Evolutionary conservation across 106 monocot genomes (phyloP).

Genomic region (Dioscorea dumetorum): DNA sequence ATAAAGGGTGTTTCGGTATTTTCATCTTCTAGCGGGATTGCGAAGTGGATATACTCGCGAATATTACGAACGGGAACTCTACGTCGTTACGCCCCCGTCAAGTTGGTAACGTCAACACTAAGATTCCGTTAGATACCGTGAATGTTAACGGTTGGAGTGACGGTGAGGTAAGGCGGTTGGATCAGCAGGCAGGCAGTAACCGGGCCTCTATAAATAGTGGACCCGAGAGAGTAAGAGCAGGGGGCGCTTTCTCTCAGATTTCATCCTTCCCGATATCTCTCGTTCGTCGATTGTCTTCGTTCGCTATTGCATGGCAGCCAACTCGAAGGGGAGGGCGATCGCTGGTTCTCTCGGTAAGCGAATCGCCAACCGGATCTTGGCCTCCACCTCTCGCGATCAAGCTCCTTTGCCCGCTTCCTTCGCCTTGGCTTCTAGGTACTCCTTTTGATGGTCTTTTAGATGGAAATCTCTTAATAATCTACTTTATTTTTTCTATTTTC

Average conservation of each 20-base stretch:
- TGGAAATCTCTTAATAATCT: background rate
- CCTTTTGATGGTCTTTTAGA: background rate
- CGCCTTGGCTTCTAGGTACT: background rate
- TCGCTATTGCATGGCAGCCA: slow-evolving; percentile 1
- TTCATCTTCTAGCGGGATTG: too few relatives aligned
- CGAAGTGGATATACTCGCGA: too few relatives aligned
- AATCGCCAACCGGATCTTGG: slow-evolving; percentile 1
- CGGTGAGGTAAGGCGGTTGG: background rate
- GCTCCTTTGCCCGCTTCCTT: background rate
- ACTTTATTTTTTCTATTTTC: background rate
- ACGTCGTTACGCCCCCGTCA: background rate
- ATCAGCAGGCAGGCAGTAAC: background rate
- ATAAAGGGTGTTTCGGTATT: too few relatives aligned
- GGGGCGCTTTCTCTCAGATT: background rate
- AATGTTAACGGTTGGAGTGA: background rate
- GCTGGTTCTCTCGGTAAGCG: slow-evolving; percentile 1
- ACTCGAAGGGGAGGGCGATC: background rate
- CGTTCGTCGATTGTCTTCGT: background rate
- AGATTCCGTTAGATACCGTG: background rate
- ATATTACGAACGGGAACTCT: too few relatives aligned
- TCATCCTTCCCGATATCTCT: background rate
- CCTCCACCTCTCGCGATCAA: background rate
- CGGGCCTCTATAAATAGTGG: background rate
- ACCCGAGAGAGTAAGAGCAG: background rate
- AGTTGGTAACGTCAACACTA: background rate